Evolutionary conservation across 2,329 filamentous ascomycete species (phyloP), one percentile per base, ranked within the genome.

Genomic region (Cytospora piceae): DNA sequence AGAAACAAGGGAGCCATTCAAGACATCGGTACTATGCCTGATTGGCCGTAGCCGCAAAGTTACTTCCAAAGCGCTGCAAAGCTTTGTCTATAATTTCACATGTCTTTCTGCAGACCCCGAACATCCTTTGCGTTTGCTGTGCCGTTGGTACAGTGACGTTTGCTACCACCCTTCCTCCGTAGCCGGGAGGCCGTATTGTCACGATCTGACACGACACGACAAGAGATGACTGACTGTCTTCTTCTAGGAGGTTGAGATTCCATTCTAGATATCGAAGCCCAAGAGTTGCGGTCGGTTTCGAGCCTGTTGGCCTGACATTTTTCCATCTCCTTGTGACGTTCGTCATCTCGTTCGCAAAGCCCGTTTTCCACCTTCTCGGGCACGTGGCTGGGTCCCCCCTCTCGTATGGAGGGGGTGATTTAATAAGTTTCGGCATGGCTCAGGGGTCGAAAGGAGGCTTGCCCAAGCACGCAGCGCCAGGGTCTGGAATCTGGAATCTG

Each of bases 391-490:
- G 54, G 34, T 32, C 34, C 12, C 34, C 34, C 34, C 34, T 24
- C 11, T 59, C 55, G 58, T 67, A 62, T 53, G 63, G 51, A 52
- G 59, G 52, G 63, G 60, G 42, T 20, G 27, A 54, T 37, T 39
- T 52, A 66, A 63, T 68, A 63, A 63, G 56, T 66, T 66, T 68
- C 60, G 66, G 60, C 66, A 66, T 68, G 66, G 66, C 66, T 68
- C 66, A 68, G 66, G 66, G 66, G 63, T 67, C 46, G 52, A 60
- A 66, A 39, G 63, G 63, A 58, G 66, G 57, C 59, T 56, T 65
- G 63, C 58, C 37, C 24, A 34, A 39, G 39, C 39, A 42, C 39
- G 37, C 63, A 56, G 37, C 34, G 52, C 34, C 53, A 60, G 49
- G 57, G 53, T 61, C 56, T 55, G 46, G 46, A 46, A 17, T 46